These are phyloP conservation scores for Raffaelea arxii DNA, from an alignment of 2,329 filamentous ascomycete species.

Conservation along the genomic window DNA sequence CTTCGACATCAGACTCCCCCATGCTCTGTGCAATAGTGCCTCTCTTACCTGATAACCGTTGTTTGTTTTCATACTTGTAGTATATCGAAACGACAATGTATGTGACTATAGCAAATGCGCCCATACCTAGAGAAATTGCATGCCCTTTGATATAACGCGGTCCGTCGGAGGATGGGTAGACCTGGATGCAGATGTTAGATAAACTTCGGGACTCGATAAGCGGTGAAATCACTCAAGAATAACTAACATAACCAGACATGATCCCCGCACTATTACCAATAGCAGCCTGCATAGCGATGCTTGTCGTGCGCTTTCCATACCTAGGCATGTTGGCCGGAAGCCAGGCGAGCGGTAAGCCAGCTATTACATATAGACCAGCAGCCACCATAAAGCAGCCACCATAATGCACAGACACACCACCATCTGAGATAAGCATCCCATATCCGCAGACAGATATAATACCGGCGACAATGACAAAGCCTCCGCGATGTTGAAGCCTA, in stretches of 20 bases:
- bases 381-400: slow-evolving; percentile 65
- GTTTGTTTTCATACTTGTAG: neutral
- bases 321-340: slow-evolving; percentile 59
- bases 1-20: neutral
- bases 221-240: neutral
- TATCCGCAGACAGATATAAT: slow-evolving; percentile 47
- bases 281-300: slow-evolving; percentile 8
- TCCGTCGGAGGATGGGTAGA: neutral
- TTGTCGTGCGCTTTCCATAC: slow-evolving; percentile 57
- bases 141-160: neutral
- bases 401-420: slow-evolving; percentile 48
- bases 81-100: neutral
- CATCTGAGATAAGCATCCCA: slow-evolving; percentile 44
- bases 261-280: slow-evolving; percentile 9
- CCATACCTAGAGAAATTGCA: neutral
- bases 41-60: neutral
- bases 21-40: neutral
- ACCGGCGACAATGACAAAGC: slow-evolving; percentile 42
- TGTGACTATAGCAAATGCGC: neutral
- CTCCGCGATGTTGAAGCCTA: slow-evolving; percentile 42
- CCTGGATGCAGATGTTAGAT: too few species aligned
- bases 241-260: neutral
- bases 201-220: neutral
- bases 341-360: slow-evolving; percentile 47
- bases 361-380: slow-evolving; percentile 55